Conservation (phyloP, 495 filamentous ascomycete genomes). For the Hypoxylon fuscum region DNA sequence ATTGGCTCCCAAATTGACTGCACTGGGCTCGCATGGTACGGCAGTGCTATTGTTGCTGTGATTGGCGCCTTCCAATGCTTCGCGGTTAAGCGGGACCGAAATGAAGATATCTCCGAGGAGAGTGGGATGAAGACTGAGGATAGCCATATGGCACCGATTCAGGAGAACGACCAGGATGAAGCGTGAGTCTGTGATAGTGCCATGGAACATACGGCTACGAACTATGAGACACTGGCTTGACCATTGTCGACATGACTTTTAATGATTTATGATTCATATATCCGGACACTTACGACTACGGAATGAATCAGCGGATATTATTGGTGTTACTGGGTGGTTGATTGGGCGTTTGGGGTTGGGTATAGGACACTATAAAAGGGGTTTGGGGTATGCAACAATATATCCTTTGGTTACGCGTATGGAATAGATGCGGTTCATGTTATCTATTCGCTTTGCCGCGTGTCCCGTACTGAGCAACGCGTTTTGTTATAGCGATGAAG, state of each 20-base stretch:
- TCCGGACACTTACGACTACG: background rate
- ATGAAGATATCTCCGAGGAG: constrained; percentile 19
- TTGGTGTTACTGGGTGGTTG: constrained; percentile 15
- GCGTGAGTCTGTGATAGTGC: background rate
- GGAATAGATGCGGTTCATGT: constrained; percentile 6
- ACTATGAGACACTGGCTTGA: background rate
- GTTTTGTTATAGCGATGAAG: constrained; percentile 6
- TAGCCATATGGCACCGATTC: background rate
- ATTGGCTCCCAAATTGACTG: constrained; percentile 71
- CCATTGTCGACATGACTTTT: background rate
- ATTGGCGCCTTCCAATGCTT: constrained; percentile 75
- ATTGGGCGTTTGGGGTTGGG: constrained; percentile 17
- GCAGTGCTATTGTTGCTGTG: constrained; percentile 72
- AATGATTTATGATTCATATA: constrained; percentile 18
- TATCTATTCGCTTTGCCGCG: constrained; percentile 12
- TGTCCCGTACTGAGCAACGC: constrained; percentile 18
- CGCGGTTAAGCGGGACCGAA: constrained; percentile 61
- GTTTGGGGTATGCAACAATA: constrained; percentile 30
- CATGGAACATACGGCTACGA: background rate
- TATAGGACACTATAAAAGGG: constrained; percentile 11
- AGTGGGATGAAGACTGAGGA: constrained; percentile 1
- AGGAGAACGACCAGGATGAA: constrained; percentile 9
- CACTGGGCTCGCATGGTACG: constrained; percentile 83
- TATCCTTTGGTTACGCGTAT: constrained; percentile 23
- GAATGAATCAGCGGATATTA: constrained; percentile 1